A percentile compares a stretch with the other conserved stretches of the same genome.
These are phyloP conservation scores for Fabrea salina DNA, from an alignment of 169 alveolate species.

Conservation along the genomic window DNA sequence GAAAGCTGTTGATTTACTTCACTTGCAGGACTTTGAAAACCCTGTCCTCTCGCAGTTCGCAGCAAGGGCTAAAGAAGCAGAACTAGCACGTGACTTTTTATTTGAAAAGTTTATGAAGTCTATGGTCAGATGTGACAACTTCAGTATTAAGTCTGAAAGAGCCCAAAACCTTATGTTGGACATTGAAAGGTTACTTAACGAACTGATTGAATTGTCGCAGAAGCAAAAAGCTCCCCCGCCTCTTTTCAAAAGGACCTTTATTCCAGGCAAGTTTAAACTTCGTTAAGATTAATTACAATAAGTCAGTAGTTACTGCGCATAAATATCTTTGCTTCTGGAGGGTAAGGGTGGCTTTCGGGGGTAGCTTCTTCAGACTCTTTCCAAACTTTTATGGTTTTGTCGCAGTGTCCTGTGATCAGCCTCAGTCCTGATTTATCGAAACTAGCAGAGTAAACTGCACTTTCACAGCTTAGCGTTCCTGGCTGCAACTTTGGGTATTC, in stretches of 20 bases:
- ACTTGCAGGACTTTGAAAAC: not conserved
- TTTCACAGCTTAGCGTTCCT: conserved; percentile 96
- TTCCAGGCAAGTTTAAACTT: too few species aligned
- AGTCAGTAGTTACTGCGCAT: not conserved
- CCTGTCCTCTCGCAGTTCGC: conserved; percentile 27
- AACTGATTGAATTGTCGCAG: too few species aligned
- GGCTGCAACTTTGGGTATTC: conserved; percentile 91
- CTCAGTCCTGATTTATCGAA: conserved; percentile 95
- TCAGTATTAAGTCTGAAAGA: too few species aligned
- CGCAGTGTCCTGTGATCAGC: conserved; percentile 97
- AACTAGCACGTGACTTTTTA: too few species aligned
- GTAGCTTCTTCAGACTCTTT: conserved; percentile 79
- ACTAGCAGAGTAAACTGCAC: conserved; percentile 90
- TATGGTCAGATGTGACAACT: too few species aligned
- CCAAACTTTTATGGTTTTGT: conserved; percentile 95
- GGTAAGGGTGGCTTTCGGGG: conserved; percentile 59
- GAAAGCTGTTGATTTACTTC: not conserved
- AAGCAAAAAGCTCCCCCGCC: too few species aligned
- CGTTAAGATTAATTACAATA: too few species aligned
- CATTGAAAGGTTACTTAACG: too few species aligned
- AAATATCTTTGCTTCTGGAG: conserved; percentile 18
- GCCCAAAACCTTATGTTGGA: too few species aligned
- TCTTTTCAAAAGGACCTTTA: too few species aligned
- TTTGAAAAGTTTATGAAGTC: too few species aligned
- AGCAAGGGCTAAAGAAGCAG: conserved; percentile 7